A percentile compares a stretch with the other conserved stretches of the same genome.
Conservation (phyloP, 148 eudicot species). For the Amaranthus hypochondriacus region DNA sequence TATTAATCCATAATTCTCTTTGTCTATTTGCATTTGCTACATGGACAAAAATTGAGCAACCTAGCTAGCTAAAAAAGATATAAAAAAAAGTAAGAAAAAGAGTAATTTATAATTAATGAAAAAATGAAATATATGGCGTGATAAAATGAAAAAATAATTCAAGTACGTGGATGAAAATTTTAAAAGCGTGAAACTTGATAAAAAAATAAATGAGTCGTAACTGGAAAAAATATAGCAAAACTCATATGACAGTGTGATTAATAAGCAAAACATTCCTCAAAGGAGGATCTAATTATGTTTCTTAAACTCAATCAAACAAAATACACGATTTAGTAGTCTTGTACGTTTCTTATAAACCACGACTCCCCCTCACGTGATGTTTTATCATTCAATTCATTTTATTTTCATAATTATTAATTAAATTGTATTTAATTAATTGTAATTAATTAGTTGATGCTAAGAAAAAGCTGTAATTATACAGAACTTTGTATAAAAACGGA, state of each 20-base stretch:
- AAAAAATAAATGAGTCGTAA: too few relatives aligned
- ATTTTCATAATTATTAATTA: neutral
- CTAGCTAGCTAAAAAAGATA: too few relatives aligned
- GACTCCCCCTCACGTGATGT: conserved; percentile 29
- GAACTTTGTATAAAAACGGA: conserved; percentile 6
- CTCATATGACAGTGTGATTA: too few relatives aligned
- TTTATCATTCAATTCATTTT: neutral
- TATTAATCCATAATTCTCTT: neutral
- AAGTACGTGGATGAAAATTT: too few relatives aligned
- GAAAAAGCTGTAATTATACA: neutral
- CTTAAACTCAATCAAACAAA: conserved; percentile 6
- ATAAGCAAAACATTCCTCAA: conserved; percentile 24
- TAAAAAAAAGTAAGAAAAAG: too few relatives aligned
- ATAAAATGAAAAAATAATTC: too few relatives aligned
- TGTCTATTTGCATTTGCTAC: too few relatives aligned
- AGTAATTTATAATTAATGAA: too few relatives aligned
- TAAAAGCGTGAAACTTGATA: too few relatives aligned
- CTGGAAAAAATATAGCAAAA: too few relatives aligned
- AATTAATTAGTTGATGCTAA: neutral
- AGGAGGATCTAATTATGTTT: neutral
- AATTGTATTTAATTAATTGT: neutral
- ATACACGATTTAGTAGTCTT: conserved; percentile 3
- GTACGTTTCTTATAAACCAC: conserved; percentile 27
- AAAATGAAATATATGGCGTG: too few relatives aligned
- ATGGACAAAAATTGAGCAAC: too few relatives aligned